Evolutionary conservation across 2,329 filamentous ascomycete genomes (phyloP), one percentile per base, ranked within the genome.

Genomic region (Periconia sp.): DNA sequence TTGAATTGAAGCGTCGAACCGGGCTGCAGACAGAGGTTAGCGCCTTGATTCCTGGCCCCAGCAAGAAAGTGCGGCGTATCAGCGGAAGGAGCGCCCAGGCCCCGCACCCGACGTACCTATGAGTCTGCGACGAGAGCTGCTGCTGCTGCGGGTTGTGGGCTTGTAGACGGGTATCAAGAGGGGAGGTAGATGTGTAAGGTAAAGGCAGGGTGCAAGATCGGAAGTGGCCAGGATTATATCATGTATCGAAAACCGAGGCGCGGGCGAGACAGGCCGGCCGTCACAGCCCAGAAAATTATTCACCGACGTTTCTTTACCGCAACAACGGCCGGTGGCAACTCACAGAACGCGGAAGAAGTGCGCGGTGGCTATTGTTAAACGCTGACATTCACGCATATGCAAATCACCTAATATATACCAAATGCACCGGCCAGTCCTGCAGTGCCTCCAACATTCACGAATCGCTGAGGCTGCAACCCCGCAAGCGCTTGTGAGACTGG

Each of bases 1-100:
- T 54, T n/a, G n/a, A n/a, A n/a, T 57, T 58, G 59, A 59, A 63
- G 57, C 63, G 54, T 57, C 55, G 61, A 60, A 61, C 62, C 62
- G 66, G 65, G 65, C 62, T 61, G 61, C 54, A 45, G 43, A 45
- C 50, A 48, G 40, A 48, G 38, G 58, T 66, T 66, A 66, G 65
- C 57, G 62, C 61, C 49, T 57, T 57, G 56, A 54, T n/a, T 54
- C 57, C 52, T 43, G 46, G 52, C 44, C 50, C 55, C 54, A 61
- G 26, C 16, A 17, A 31, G 19, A 31, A 31, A 17, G 47, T 44
- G 50, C 38, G 49, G 64, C 65, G 63, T 65, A 57, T 67, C 57
- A 63, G 60, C 57, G 58, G 62, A 57, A 65, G 32, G 50, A 53
- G 48, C 55, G 52, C 52, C 52, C 50, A 50, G 37, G 30, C 50